Evolutionary conservation across 1,284 basidiomycete genomes (phyloP).

Genomic region (Heterobasidion annosum): DNA sequence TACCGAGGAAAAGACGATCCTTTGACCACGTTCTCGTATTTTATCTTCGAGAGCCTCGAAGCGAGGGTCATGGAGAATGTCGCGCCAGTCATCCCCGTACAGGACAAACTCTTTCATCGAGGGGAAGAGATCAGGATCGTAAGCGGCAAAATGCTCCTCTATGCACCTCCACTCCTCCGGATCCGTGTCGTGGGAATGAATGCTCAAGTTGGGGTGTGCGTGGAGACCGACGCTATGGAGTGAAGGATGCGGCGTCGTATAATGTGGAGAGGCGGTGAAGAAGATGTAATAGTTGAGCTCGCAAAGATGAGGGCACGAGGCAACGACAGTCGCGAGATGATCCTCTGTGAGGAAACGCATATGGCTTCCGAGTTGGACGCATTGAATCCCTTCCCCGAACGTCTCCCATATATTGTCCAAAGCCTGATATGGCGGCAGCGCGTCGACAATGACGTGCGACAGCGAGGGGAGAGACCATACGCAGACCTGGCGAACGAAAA

Average conservation of each 20-base stretch:
- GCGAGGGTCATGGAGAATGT: background rate
- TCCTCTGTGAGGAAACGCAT: slow-evolving; percentile 41
- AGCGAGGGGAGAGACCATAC: slow-evolving; percentile 49
- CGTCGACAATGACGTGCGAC: slow-evolving; percentile 35
- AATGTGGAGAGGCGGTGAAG: slow-evolving; percentile 33
- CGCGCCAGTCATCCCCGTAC: slow-evolving; percentile 3
- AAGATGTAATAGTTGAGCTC: slow-evolving; percentile 49
- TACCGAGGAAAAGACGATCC: background rate
- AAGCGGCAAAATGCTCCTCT: slow-evolving; percentile 29
- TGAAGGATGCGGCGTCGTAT: slow-evolving; percentile 14
- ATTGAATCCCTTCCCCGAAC: slow-evolving; percentile 40
- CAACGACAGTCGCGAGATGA: slow-evolving; percentile 35
- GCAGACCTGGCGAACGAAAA: slow-evolving; percentile 38
- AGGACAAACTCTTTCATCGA: slow-evolving; percentile 7
- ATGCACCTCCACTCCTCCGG: slow-evolving; percentile 32
- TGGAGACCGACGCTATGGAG: slow-evolving; percentile 42
- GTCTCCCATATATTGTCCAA: slow-evolving; percentile 33
- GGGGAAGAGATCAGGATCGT: slow-evolving; percentile 5
- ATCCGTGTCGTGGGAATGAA: slow-evolving; percentile 19
- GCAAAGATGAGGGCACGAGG: slow-evolving; percentile 34
- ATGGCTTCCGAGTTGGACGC: slow-evolving; percentile 48
- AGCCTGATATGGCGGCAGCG: slow-evolving; percentile 24
- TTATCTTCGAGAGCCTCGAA: background rate
- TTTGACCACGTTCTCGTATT: background rate
- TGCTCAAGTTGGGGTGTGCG: slow-evolving; percentile 31